These are phyloP conservation scores for Penicillium malachiteum DNA, from an alignment of 495 filamentous ascomycete genomes.

Conservation along the genomic window DNA sequence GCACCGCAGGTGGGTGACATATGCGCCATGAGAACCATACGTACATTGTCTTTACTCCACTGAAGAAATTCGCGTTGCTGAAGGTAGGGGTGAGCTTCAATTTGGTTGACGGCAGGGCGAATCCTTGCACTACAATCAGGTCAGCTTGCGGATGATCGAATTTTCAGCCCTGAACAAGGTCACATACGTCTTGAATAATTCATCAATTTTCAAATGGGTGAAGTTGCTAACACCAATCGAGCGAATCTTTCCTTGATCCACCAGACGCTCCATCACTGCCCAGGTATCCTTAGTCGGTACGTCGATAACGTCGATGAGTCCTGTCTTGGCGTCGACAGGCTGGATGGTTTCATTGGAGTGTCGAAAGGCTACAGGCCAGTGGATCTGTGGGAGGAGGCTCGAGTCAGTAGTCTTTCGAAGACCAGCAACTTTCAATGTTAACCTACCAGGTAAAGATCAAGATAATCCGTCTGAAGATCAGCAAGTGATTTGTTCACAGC, in stretches of 20 bases:
- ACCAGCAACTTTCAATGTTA: too few relatives aligned
- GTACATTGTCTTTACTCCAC: not conserved
- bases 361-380: not conserved
- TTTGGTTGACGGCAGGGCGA: not conserved
- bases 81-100: not conserved
- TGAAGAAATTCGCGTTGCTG: not conserved
- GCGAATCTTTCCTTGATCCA: not conserved
- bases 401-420: too few relatives aligned
- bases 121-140: slow-evolving; percentile 57
- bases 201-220: not conserved
- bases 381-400: not conserved
- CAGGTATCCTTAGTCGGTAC: not conserved
- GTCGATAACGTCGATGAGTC: not conserved
- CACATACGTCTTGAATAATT: not conserved
- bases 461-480: not conserved
- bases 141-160: slow-evolving; percentile 49
- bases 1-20: too few relatives aligned
- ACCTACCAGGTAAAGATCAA: not conserved
- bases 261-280: not conserved
- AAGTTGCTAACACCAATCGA: not conserved
- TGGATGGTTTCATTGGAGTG: not conserved
- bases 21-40: too few relatives aligned
- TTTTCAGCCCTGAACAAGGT: slow-evolving; percentile 31
- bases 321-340: not conserved
- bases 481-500: not conserved